A percentile compares a stretch with the other conserved stretches of the same genome.
Evolutionary conservation across 176 grass and related monocot genomes (phyloP).

Genomic region (Avena insularis): DNA sequence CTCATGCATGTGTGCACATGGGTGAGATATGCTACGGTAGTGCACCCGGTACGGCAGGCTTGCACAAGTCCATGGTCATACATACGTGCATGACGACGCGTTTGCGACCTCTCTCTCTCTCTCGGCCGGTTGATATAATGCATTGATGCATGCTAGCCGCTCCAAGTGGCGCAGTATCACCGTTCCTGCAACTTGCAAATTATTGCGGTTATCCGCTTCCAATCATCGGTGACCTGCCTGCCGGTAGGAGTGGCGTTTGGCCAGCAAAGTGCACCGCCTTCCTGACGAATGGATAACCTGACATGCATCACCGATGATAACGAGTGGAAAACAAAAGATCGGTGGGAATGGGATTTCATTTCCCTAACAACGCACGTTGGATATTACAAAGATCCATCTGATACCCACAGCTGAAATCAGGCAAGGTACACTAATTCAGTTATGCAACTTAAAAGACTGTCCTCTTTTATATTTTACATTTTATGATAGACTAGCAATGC

Average conservation of each 20-base stretch:
- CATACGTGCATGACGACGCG: constrained; percentile 19
- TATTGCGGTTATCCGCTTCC: constrained; percentile 23
- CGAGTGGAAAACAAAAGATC: neutral
- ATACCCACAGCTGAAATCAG: neutral
- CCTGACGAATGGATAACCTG: neutral
- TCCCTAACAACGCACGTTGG: neutral
- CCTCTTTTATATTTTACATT: neutral
- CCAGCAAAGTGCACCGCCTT: neutral
- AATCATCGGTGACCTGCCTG: constrained; percentile 29
- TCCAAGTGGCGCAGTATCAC: constrained; percentile 43
- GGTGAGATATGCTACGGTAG: constrained; percentile 33
- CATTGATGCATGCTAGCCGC: neutral
- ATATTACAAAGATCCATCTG: neutral
- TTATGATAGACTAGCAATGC: neutral
- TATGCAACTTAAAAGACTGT: neutral
- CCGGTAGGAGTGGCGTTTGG: neutral
- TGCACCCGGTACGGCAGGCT: constrained; percentile 7
- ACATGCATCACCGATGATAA: neutral
- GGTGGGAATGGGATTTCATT: neutral
- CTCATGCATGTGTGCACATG: constrained; percentile 52
- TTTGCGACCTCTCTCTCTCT: neutral
- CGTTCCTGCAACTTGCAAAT: constrained; percentile 38
- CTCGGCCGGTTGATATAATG: too few relatives aligned
- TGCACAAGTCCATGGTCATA: constrained; percentile 36
- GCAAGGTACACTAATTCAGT: neutral